A percentile compares a stretch with the other conserved stretches of the same genome.
These are phyloP conservation scores for Aspergillus sojae DNA, from an alignment of 2,329 filamentous ascomycete genomes.

Conservation along the genomic window DNA sequence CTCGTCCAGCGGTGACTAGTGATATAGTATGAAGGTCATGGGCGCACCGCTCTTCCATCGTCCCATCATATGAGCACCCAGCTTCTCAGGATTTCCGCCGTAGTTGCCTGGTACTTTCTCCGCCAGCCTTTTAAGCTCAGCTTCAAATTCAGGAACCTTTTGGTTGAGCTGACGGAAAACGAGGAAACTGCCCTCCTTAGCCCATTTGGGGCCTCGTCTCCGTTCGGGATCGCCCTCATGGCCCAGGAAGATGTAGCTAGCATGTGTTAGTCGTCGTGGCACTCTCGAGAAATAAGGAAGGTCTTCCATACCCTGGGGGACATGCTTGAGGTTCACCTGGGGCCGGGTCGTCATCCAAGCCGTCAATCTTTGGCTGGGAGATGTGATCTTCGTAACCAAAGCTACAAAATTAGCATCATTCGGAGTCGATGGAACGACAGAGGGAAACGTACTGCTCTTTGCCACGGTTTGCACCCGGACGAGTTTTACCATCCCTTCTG, in stretches of 20 bases:
- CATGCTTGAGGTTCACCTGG: constrained; percentile 34
- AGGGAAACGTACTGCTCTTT: constrained; percentile 12
- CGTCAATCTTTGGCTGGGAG: constrained; percentile 42
- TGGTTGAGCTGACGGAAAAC: constrained; percentile 49
- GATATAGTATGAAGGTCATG: not conserved
- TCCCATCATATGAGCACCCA: constrained; percentile 48
- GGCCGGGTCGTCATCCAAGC: constrained; percentile 23
- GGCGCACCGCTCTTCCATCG: constrained; percentile 46
- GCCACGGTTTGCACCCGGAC: constrained; percentile 7
- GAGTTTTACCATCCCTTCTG: constrained; percentile 3
- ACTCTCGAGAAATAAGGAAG: accelerated
- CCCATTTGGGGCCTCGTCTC: constrained; percentile 39
- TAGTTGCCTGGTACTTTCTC: not conserved
- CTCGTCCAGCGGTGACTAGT: no score
- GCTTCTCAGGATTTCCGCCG: constrained; percentile 23
- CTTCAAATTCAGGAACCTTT: constrained; percentile 48
- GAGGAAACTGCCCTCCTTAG: constrained; percentile 49
- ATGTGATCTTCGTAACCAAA: constrained; percentile 50
- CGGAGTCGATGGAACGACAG: no score
- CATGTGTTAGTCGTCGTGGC: accelerated
- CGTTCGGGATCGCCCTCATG: constrained; percentile 19
- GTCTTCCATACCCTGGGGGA: constrained; percentile 27
- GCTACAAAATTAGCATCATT: constrained; percentile 18
- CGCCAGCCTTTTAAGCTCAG: constrained; percentile 37
- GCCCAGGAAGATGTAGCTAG: constrained; percentile 35